Conservation (phyloP, 163 green algal genomes). For the Coccomyxa subellipsoidea region DNA sequence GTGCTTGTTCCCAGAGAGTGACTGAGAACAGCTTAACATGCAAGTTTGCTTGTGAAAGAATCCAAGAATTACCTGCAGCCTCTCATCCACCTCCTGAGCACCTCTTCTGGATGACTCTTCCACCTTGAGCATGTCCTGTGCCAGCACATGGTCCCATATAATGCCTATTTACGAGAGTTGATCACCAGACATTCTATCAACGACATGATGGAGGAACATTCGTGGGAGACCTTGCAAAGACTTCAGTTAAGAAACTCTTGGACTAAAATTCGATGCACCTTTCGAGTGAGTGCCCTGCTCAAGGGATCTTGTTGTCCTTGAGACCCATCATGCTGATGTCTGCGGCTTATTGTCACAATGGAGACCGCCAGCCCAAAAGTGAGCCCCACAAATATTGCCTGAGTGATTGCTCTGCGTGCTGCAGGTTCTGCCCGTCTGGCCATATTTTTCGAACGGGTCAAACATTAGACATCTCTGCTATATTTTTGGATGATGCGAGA, state of each 20-base stretch:
- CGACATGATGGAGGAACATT: not conserved
- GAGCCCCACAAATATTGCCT: not conserved
- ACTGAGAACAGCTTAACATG: too few species aligned
- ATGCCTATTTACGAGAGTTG: not conserved
- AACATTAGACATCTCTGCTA: not conserved
- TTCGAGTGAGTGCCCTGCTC: not conserved
- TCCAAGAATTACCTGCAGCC: not conserved
- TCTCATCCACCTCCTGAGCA: not conserved
- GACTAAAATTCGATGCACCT: too few species aligned
- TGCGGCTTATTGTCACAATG: not conserved
- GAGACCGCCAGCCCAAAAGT: slow-evolving; percentile 6
- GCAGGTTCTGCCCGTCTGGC: not conserved
- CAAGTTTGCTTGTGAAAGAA: too few species aligned
- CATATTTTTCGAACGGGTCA: not conserved
- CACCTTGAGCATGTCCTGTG: not conserved
- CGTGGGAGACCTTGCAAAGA: not conserved
- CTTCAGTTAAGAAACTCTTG: not conserved
- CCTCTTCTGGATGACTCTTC: not conserved
- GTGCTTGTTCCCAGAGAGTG: too few species aligned
- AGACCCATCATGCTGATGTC: not conserved
- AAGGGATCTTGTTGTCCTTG: not conserved
- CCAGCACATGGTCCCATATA: not conserved
- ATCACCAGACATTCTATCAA: not conserved
- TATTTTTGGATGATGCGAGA: not conserved
- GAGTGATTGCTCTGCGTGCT: not conserved